Percentiles rank a stretch among this genome's conserved stretches.
These are phyloP conservation scores for Reticulomyxa filosa DNA, from an alignment of 78 protist genomes.

Conservation along the genomic window DNA sequence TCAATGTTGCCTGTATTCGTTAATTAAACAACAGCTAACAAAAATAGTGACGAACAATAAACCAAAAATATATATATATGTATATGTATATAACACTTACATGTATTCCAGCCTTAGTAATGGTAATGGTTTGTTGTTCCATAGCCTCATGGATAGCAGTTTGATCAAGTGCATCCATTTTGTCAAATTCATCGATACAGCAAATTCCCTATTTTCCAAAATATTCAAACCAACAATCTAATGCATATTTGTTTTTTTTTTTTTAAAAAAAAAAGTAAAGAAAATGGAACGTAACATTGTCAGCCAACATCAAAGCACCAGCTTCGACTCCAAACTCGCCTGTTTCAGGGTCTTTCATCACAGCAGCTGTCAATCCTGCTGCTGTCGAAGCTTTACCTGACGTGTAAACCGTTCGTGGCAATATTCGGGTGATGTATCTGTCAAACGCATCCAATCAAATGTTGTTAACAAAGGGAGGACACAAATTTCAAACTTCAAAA, in stretches of 20 bases:
- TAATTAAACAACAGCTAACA: not conserved
- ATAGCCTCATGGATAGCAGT: conserved; percentile 72
- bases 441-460: not conserved
- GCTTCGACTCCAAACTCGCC: conserved; percentile 96
- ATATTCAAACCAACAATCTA: not conserved
- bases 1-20: not conserved
- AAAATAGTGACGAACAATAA: no score
- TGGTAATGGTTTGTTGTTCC: conserved; percentile 99
- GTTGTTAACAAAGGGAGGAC: not conserved
- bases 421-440: conserved; percentile 52
- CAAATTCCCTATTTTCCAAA: conserved; percentile 54
- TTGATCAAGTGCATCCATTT: conserved; percentile 15
- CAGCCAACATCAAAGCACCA: conserved; percentile 99
- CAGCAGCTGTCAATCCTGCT: conserved; percentile 87
- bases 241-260: not conserved
- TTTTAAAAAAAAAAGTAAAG: not conserved
- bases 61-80: no score
- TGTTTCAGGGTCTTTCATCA: conserved; percentile 76
- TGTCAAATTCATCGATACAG: conserved; percentile 90
- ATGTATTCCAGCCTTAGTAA: conserved; percentile 91
- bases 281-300: conserved; percentile 34
- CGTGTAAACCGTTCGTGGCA: conserved; percentile 94
- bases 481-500: conserved; percentile 53
- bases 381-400: conserved; percentile 40
- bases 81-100: no score